These are phyloP conservation scores for Neoboletus magnificus DNA, from an alignment of 768 basidiomycete genomes.

Conservation along the genomic window DNA sequence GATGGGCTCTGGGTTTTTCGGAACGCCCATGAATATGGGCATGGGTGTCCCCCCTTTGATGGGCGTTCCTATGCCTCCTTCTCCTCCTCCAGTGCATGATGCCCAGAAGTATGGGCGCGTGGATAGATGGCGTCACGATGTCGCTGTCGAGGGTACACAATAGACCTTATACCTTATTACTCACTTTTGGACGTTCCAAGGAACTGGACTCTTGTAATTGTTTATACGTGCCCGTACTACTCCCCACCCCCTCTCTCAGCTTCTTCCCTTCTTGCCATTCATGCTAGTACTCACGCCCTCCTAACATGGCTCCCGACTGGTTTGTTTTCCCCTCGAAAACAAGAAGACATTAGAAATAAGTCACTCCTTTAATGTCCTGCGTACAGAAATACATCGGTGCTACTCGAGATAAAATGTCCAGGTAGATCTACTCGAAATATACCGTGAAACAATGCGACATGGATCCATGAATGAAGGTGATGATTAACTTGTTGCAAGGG, in stretches of 20 bases:
- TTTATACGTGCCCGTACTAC: neutral
- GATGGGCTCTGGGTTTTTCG: conserved; percentile 69
- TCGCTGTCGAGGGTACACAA: conserved; percentile 64
- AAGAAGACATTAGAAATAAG: conserved; percentile 28
- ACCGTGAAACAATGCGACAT: conserved; percentile 34
- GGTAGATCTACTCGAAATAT: conserved; percentile 37
- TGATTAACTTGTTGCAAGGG: conserved; percentile 24
- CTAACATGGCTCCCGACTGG: neutral
- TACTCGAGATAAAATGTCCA: conserved; percentile 30
- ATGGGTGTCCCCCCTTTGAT: conserved; percentile 48
- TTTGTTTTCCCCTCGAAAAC: neutral
- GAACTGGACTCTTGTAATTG: conserved; percentile 6
- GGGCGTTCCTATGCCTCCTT: conserved; percentile 39
- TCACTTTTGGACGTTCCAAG: conserved; percentile 7
- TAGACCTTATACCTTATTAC: conserved; percentile 15
- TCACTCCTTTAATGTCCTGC: conserved; percentile 36
- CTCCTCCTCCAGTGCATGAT: conserved; percentile 65
- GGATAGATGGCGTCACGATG: conserved; percentile 79
- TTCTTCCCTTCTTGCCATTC: neutral
- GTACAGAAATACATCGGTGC: conserved; percentile 36
- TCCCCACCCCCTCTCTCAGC: neutral
- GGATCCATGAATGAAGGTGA: conserved; percentile 29
- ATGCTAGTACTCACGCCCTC: neutral
- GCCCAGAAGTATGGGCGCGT: conserved; percentile 65
- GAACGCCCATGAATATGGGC: conserved; percentile 47